Evolutionary conservation across 176 grass and related monocot species (phyloP).

Genomic region (Musa troglodytarum): DNA sequence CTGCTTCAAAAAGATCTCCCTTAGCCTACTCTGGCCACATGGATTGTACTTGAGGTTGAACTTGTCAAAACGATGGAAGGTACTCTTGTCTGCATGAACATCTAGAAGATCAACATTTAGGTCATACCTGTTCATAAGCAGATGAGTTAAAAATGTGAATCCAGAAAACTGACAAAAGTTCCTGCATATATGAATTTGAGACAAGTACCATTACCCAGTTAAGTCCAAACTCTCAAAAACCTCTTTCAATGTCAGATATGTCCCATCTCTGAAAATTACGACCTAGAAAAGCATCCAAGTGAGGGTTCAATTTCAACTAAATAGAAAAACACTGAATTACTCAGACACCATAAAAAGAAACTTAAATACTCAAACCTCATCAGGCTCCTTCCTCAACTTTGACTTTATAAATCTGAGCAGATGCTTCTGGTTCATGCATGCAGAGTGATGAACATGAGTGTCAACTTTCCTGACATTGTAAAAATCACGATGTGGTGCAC

Average conservation of each 20-base stretch:
- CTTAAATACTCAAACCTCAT: constrained; percentile 43
- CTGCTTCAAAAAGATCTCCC: constrained; percentile 94
- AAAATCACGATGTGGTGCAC: constrained; percentile 87
- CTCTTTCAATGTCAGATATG: constrained; percentile 90
- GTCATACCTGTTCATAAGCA: constrained; percentile 52
- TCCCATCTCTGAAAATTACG: constrained; percentile 96
- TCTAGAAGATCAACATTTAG: constrained; percentile 97
- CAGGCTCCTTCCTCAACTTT: constrained; percentile 85
- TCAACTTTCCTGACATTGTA: constrained; percentile 98
- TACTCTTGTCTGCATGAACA: constrained; percentile 96
- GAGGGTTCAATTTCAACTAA: not conserved
- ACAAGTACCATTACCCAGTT: constrained; percentile 54
- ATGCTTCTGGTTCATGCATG: constrained; percentile 98
- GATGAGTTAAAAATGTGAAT: not conserved
- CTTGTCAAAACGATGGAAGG: constrained; percentile 98
- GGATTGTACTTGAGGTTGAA: constrained; percentile 98
- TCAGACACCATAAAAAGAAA: not conserved
- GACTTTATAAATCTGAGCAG: constrained; percentile 94
- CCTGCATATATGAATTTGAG: too few species aligned
- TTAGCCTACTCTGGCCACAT: constrained; percentile 80
- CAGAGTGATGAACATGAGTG: constrained; percentile 99
- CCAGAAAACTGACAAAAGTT: constrained; percentile 6
- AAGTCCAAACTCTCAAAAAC: constrained; percentile 94
- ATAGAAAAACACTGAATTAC: not conserved
- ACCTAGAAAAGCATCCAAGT: constrained; percentile 44